Base-by-base conservation (phyloP, 2,329 filamentous ascomycete species). In the Aspergillus neoniger region DNA sequence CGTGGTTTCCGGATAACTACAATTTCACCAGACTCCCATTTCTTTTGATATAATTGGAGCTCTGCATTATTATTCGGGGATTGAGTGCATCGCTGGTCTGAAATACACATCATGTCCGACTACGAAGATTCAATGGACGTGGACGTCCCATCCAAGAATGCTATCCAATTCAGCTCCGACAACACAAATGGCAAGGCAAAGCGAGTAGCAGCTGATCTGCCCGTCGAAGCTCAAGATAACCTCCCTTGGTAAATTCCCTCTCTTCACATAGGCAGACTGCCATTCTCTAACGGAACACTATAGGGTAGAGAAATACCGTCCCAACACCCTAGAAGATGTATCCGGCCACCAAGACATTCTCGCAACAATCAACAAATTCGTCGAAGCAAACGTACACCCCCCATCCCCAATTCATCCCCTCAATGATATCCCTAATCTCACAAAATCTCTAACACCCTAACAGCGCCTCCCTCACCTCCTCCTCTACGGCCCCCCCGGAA, bases 261-360 rank as follows among this genome's bases (percentile, higher is more conserved):
- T 4, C 8, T 59, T 36, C 5, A 14, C 9, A 21, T 28, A 36
- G 23, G 28, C n/a, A 7, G 7, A 28, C 7, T 15, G 1, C 28
- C 32, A 6, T 6, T 12, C 14, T 17, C 8, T 60, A 69, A 51
- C 62, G 55, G 67, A 54, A 69, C 65, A 57, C 61, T 50, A 49
- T 62, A 92, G 91, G 93, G 92, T 99, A 8, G 95, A 99, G 75
- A 99, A 99, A 73, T 99, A 98, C 79, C 87, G 95, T 56, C 95
- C 95, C 17, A 88, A 88, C 63, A 92, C 91, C 1, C 86, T 99
- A 49, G 87, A 89, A 68, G 95, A 99, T 77, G 95, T 99, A 60
- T 96, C 92, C 3, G 95, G 95, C 19, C 95, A 99, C 77, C 91
- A 97, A 74, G 95, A 99, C 77, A 98, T 99, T 72, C 87, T 99